Base-by-base conservation (phyloP, 1,284 basidiomycete species). In the Ustilago xerochloae region DNA sequence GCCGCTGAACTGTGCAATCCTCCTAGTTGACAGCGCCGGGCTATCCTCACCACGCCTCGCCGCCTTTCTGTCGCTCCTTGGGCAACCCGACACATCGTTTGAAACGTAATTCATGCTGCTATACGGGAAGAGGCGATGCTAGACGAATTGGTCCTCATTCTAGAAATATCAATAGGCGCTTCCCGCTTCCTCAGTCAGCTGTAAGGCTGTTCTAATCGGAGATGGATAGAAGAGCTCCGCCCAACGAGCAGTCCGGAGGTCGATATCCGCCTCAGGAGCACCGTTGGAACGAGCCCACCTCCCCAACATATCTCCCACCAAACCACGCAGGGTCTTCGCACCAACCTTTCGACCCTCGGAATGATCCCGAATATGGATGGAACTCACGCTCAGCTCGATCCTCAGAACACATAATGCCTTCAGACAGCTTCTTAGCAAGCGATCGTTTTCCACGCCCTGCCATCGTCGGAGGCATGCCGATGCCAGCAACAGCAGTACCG, bases 281-380 rank as follows among this genome's bases (percentile, higher is more conserved):
- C 22, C 55, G 38, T 47, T 60, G 51, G 56, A 41, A 32, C 13
- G 32, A 39, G 18, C 26, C 60, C 18, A 20, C 33, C 20, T 41
- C 56, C 18, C 53, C 60, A 6, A 50, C 36, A 2, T 33, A 63
- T 26, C 36, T 45, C 3, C 20, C 55, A 22, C 16, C 46, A 18
- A 43, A 32, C 10, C 52, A 56, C 22, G 56, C 66, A 13, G 66
- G 61, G 10, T 61, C 61, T 36, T 69, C 66, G 7, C 60, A 53
- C 10, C 50, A 63, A 10, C 47, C 66, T 16, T 49, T 35, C 43
- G 52, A 59, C 29, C 47, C 52, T 41, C 56, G 43, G 16, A 32
- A 54, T n/a, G 36, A 35, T 16, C 13, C 36, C 43, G 47, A 63
- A 10, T 32, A 48, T 12, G 52, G 38, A n/a, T 63, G 66, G 61